Evolutionary conservation across 2,329 filamentous ascomycete species (phyloP), one percentile per base, ranked within the genome.

Genomic region (Penicillium italicum): DNA sequence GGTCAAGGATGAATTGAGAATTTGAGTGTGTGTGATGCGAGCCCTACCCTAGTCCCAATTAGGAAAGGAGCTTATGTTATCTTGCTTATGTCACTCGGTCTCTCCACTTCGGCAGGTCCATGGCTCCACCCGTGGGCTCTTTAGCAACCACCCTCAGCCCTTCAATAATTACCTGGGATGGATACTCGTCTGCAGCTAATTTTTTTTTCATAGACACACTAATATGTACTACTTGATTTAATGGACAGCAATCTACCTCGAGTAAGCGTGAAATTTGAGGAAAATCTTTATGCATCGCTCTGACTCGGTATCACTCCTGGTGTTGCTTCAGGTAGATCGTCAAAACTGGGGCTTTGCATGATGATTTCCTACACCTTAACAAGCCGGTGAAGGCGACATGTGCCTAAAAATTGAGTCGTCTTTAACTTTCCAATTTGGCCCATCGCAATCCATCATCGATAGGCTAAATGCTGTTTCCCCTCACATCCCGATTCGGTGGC

Each of bases 1-100:
- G 64, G 60, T 64, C 59, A 55, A 60, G 54, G 51, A 62, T 33
- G 42, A 63, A 61, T 59, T 61, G 62, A 58, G 56, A 59, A 43
- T 50, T 50, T 50, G 48, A 43, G 28, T 50, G 48, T 50, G 48
- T 31, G 48, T 31, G 38, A 26, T 33, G 48, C 37, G 37, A 50
- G 37, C 48, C 48, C 48, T 50, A 50, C 31, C 14, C 48, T 50
- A 50, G 48, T 50, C 48, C 38, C 7, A 43, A 43, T 43, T 34
- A 10, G 28, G 48, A 28, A 43, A 1, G 8, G 1, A 1, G 1
- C 16, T 50, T 40, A 40, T n/a, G 24, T 49, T 24, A 49, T 9
- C 26, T 9, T 24, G 26, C 11, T 50, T 50, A 30, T 43, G 28
- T 50, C 14, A 34, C 34, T 1, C 5, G 24, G 16, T 14, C 7